Percentiles rank a stretch among this genome's conserved stretches.
Conservation (phyloP, 2,329 filamentous ascomycete species). For the Colletotrichum musae region DNA sequence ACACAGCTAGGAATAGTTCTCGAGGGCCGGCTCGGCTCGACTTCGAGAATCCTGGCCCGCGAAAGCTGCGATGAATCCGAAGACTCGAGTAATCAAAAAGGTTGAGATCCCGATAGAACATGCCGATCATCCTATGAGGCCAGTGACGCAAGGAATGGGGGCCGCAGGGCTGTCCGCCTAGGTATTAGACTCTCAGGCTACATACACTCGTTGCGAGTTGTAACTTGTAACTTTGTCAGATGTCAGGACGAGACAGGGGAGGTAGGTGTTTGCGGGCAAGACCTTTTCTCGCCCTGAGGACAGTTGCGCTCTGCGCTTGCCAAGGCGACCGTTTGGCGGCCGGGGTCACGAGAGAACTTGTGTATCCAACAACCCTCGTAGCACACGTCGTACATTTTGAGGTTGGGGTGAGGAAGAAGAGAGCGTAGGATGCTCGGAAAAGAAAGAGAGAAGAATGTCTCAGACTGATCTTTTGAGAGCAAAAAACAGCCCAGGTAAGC, state of each 20-base stretch:
- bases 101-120: background rate
- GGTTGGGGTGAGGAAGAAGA: slow-evolving; percentile 19
- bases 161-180: background rate
- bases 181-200: slow-evolving; percentile 24
- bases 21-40: background rate
- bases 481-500: slow-evolving; percentile 1
- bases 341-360: background rate
- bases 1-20: background rate
- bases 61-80: slow-evolving; percentile 2
- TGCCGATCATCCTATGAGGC: slow-evolving; percentile 10
- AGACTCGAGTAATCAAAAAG: background rate
- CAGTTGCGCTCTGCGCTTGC: background rate
- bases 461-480: slow-evolving; percentile 5
- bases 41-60: background rate
- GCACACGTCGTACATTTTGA: slow-evolving; percentile 18
- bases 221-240: slow-evolving; percentile 30
- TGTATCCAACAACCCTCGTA: background rate
- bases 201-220: slow-evolving; percentile 28
- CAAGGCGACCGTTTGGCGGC: slow-evolving; percentile 5
- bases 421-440: slow-evolving; percentile 1
- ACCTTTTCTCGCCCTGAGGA: slow-evolving; percentile 23
- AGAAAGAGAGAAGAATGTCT: background rate
- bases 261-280: slow-evolving; percentile 25
- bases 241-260: slow-evolving; percentile 29
- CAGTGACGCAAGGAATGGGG: background rate